Evolutionary conservation across 2,329 filamentous ascomycete genomes (phyloP).

Genomic region (Rugonectria rugulosa): DNA sequence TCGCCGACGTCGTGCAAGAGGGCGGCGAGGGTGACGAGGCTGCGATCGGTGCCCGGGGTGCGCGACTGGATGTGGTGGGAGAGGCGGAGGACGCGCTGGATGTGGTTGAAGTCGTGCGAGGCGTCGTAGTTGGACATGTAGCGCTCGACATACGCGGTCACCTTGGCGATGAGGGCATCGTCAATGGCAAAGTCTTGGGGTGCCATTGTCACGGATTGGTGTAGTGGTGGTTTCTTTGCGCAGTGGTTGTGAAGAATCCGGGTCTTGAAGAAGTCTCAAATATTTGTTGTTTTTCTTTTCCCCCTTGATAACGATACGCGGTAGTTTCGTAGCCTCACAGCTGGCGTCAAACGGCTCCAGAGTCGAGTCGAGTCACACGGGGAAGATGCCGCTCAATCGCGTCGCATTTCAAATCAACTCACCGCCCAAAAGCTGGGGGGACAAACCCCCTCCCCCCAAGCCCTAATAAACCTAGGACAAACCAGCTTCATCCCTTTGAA

Average conservation of each 20-base stretch:
- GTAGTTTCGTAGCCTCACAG: neutral
- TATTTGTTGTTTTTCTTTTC: neutral
- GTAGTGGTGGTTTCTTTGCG: neutral
- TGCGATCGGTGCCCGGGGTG: constrained; percentile 50
- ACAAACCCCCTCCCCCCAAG: too few relatives aligned
- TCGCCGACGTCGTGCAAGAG: constrained; percentile 91
- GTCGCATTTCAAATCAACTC: constrained; percentile 2
- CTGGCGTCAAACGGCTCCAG: too few relatives aligned
- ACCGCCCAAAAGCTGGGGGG: neutral
- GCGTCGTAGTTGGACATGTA: constrained; percentile 84
- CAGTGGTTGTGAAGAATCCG: neutral
- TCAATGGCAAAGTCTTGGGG: constrained; percentile 37
- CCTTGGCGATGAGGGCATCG: constrained; percentile 59
- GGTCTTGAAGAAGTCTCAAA: neutral
- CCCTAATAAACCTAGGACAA: too few relatives aligned
- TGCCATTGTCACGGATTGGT: constrained; percentile 33
- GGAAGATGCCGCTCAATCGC: neutral
- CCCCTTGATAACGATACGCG: neutral
- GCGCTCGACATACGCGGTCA: constrained; percentile 69
- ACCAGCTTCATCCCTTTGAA: too few relatives aligned
- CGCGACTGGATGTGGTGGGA: constrained; percentile 69
- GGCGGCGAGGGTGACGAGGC: constrained; percentile 71
- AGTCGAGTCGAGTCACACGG: neutral
- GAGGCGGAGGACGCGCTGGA: constrained; percentile 79
- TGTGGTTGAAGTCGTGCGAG: constrained; percentile 88